Evolutionary conservation across 768 basidiomycete species (phyloP).

Genomic region (Leccinum subgranulosum): DNA sequence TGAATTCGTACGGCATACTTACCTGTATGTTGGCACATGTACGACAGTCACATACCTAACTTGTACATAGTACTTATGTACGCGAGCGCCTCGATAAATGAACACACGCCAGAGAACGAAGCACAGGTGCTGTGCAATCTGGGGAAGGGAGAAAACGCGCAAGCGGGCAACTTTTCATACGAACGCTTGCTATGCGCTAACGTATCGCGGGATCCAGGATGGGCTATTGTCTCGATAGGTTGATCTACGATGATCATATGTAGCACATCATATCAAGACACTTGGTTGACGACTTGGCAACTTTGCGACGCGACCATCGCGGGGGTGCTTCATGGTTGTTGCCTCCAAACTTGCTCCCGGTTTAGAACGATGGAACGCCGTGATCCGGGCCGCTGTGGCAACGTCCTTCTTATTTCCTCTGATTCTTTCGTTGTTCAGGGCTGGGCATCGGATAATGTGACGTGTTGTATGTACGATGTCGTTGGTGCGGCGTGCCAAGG

Average conservation of each 20-base stretch:
- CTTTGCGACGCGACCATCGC: background rate
- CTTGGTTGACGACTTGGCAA: background rate
- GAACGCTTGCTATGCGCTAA: background rate
- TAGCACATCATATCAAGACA: no score
- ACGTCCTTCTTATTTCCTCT: background rate
- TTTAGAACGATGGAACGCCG: background rate
- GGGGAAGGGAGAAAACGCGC: background rate
- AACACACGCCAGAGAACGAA: background rate
- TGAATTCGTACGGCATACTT: no score
- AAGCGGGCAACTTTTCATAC: background rate
- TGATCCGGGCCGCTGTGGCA: background rate
- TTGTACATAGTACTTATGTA: background rate
- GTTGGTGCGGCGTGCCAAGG: background rate
- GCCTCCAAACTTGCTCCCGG: background rate
- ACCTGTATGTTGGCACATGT: background rate
- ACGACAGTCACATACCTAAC: background rate
- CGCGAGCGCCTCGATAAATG: background rate
- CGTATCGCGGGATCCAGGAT: background rate
- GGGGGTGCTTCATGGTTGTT: background rate
- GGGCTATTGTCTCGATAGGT: constrained; percentile 9
- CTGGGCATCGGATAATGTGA: background rate
- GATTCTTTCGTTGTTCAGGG: background rate
- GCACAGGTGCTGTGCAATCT: background rate
- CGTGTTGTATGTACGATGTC: background rate
- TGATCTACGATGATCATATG: constrained; percentile 20